Percentiles rank a stretch among this genome's conserved stretches.
These are phyloP conservation scores for Rutidosis leptorrhynchoides DNA, from an alignment of 129 eudicot genomes.

Conservation along the genomic window DNA sequence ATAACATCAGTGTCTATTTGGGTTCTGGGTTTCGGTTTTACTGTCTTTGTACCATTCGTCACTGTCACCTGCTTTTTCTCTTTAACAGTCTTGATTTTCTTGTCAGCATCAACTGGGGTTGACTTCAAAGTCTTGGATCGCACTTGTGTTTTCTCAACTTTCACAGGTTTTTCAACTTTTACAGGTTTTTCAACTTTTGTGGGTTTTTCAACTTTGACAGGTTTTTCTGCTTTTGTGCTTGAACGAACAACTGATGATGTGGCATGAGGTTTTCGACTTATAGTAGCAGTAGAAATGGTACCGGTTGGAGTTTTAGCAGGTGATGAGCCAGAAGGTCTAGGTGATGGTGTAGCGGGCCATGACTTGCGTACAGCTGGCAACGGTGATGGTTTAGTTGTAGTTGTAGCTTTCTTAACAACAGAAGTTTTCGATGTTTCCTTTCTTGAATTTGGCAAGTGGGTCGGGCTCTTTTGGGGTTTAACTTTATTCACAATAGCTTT, in stretches of 20 bases:
- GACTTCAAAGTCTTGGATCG: slow-evolving; percentile 47
- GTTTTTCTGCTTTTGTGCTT: slow-evolving; percentile 57
- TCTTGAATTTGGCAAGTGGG: slow-evolving; percentile 45
- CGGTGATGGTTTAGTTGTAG: slow-evolving; percentile 48
- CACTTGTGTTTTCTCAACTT: slow-evolving; percentile 47
- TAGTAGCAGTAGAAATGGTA: slow-evolving; percentile 37
- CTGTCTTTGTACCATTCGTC: slow-evolving; percentile 37
- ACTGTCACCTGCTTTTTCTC: slow-evolving; percentile 52
- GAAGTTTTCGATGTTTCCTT: slow-evolving; percentile 42
- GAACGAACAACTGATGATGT: slow-evolving; percentile 48
- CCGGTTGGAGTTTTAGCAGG: slow-evolving; percentile 56
- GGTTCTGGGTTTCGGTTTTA: slow-evolving; percentile 46
- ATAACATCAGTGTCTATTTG: slow-evolving; percentile 30
- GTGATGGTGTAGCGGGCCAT: slow-evolving; percentile 82
- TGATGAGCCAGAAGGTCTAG: slow-evolving; percentile 45
- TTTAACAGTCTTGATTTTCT: slow-evolving; percentile 31
- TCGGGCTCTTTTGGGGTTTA: slow-evolving; percentile 43
- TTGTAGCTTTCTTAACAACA: slow-evolving; percentile 48
- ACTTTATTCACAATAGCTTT: slow-evolving; percentile 29
- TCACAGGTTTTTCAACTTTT: slow-evolving; percentile 55
- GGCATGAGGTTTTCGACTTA: slow-evolving; percentile 56
- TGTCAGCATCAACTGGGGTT: slow-evolving; percentile 49
- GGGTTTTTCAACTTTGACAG: slow-evolving; percentile 47
- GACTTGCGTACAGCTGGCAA: slow-evolving; percentile 87
- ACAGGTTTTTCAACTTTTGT: slow-evolving; percentile 41